Conservation (phyloP, 31 red algal species). For the Endocladia muricata region DNA sequence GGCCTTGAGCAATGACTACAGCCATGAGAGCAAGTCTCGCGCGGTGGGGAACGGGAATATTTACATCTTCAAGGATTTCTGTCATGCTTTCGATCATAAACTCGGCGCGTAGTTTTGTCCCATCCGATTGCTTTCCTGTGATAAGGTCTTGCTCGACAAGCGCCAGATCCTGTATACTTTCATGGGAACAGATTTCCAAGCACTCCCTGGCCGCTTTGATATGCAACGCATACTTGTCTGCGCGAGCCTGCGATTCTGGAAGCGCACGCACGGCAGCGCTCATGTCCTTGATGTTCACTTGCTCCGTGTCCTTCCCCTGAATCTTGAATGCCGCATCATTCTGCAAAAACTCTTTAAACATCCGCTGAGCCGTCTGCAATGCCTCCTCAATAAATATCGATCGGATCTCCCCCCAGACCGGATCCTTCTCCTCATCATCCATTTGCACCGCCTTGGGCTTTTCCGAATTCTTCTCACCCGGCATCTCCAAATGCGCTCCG, state of each 20-base stretch:
- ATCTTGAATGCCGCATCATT: conserved; percentile 66
- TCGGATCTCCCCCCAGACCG: conserved; percentile 70
- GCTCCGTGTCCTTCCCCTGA: conserved; percentile 44
- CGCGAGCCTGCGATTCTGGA: conserved; percentile 46
- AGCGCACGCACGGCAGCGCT: conserved; percentile 62
- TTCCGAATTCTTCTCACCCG: conserved; percentile 39
- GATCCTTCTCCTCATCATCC: conserved; percentile 88
- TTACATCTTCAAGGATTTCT: conserved; percentile 19
- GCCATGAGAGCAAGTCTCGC: conserved; percentile 49
- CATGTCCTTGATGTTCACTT: conserved; percentile 75
- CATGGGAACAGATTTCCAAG: conserved; percentile 27
- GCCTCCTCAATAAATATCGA: conserved; percentile 83
- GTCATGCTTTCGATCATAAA: conserved; percentile 39
- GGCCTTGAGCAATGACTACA: conserved; percentile 43
- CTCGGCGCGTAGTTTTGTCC: conserved; percentile 46
- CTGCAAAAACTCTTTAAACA: conserved; percentile 40
- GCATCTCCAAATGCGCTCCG: conserved; percentile 71
- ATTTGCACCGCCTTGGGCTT: conserved; percentile 55
- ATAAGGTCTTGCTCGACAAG: conserved; percentile 84
- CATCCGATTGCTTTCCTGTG: conserved; percentile 53
- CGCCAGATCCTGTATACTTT: conserved; percentile 46
- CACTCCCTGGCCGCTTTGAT: conserved; percentile 54
- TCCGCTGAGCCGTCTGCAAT: conserved; percentile 52
- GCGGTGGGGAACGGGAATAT: conserved; percentile 36
- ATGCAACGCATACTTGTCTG: conserved; percentile 74